A percentile compares a stretch with the other conserved stretches of the same genome.
Conservation (phyloP, 345 rosid species). For the Eucalyptus shirleyi region DNA sequence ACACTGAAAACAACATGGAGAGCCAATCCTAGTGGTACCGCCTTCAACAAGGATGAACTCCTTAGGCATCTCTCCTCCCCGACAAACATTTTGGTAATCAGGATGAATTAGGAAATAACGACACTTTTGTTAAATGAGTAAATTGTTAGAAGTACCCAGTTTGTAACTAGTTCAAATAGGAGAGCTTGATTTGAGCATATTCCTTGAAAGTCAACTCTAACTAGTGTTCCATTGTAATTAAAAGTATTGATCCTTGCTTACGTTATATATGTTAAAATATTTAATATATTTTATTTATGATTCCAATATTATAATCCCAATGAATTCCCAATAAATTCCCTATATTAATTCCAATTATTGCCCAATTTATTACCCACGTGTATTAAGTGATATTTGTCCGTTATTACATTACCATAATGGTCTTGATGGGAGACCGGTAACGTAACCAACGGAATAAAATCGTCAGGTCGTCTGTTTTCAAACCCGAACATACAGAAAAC, state of each 20-base stretch:
- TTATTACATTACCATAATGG: too few species aligned
- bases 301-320: too few species aligned
- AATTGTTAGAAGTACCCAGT: background rate
- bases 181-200: background rate
- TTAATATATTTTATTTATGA: too few species aligned
- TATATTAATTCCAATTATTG: too few species aligned
- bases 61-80: background rate
- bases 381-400: too few species aligned
- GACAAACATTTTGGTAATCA: rapidly evolving
- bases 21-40: background rate
- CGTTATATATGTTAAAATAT: too few species aligned
- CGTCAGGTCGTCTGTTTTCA: too few species aligned
- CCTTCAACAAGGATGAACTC: background rate
- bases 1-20: background rate
- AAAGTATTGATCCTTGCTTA: background rate
- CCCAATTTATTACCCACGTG: too few species aligned
- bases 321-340: too few species aligned
- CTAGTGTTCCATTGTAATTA: background rate
- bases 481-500: too few species aligned
- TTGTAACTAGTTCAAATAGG: background rate
- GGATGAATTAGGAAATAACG: background rate
- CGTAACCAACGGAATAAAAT: too few species aligned
- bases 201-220: background rate
- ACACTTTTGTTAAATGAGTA: background rate
- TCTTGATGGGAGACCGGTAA: too few species aligned